Evolutionary conservation across 805 yeast genomes (phyloP), one percentile per base, ranked within the genome.

Genomic region (Metschnikowia noctiluminum): DNA sequence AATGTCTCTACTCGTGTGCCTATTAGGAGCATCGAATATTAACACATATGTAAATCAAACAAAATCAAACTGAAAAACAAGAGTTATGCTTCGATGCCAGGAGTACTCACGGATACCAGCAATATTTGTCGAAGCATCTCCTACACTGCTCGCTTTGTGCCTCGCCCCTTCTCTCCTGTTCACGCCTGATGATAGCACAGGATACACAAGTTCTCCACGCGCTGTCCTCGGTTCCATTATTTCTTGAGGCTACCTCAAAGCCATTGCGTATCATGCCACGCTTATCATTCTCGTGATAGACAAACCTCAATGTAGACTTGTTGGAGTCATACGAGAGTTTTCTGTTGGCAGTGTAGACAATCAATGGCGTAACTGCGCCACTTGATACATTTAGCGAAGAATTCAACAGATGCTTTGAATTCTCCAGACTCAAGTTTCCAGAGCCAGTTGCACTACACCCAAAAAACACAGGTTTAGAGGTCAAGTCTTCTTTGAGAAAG

Each of bases 141-240:
- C 79, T 68, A 70, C 96, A 89, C 62, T 85, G 88, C 1, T 74
- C 81, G 26, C 80, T 68, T 49, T 85, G 84, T 9, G 77, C 71
- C 34, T 72, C 66, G 27, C 82, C 81, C 32, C 74, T 63, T 62
- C 90, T 76, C 67, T 88, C 92, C 60, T 84, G 82, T 36, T 84
- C 79, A 64, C 96, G 81, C 69, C 87, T 85, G 49, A 88, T 73
- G 34, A 88, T 77, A 7, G 95, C 96, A 73, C 96, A 89, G 6
- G 86, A 85, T 42, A 89, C 76, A 71, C 96, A 88, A 9, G 81
- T 77, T 38, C 78, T 69, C 82, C 86, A 88, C 36, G 84, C 81
- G 7, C 69, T 61, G 54, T 86, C 94, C 14, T 82, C 61, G 11
- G 94, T 84, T 28, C 81, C 68, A 61, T 87, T 87, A 45, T 74